phyloP scores from a whole-genome alignment of 768 basidiomycete genomes.

The Fibroporia radiculosa region DNA sequence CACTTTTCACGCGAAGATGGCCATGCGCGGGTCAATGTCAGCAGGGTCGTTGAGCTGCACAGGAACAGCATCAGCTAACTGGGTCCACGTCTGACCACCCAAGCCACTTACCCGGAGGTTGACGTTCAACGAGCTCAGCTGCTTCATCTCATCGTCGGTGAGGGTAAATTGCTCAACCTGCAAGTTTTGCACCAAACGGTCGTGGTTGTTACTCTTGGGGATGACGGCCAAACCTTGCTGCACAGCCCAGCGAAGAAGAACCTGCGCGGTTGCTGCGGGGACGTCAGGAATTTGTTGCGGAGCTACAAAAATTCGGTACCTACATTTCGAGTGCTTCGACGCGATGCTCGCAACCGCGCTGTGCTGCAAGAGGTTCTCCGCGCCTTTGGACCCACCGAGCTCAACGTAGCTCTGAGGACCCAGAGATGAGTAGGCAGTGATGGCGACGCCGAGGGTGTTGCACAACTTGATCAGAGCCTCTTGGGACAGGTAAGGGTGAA shows the following conservation, averaged over 20 bases:
- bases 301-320: constrained; percentile 6
- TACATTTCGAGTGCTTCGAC: constrained; percentile 45
- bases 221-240: constrained; percentile 42
- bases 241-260: constrained; percentile 43
- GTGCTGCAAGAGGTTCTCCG: constrained; percentile 47
- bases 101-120: constrained; percentile 47
- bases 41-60: constrained; percentile 62
- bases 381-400: constrained; percentile 49
- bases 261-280: constrained; percentile 30
- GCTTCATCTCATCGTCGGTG: constrained; percentile 46
- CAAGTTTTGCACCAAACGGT: constrained; percentile 38
- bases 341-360: constrained; percentile 38
- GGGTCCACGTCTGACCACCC: not conserved
- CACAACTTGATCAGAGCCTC: constrained; percentile 36
- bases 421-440: constrained; percentile 52
- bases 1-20: constrained; percentile 55
- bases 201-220: constrained; percentile 36
- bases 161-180: constrained; percentile 41
- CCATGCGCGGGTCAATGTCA: constrained; percentile 56
- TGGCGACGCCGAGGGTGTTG: constrained; percentile 36
- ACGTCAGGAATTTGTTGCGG: not conserved
- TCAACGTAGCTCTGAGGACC: constrained; percentile 56
- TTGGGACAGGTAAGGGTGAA: constrained; percentile 50
- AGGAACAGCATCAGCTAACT: constrained; percentile 6
- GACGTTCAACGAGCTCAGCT: constrained; percentile 52